Conservation (phyloP, 176 grass and related monocot genomes). For the Triticum aestivum region DNA sequence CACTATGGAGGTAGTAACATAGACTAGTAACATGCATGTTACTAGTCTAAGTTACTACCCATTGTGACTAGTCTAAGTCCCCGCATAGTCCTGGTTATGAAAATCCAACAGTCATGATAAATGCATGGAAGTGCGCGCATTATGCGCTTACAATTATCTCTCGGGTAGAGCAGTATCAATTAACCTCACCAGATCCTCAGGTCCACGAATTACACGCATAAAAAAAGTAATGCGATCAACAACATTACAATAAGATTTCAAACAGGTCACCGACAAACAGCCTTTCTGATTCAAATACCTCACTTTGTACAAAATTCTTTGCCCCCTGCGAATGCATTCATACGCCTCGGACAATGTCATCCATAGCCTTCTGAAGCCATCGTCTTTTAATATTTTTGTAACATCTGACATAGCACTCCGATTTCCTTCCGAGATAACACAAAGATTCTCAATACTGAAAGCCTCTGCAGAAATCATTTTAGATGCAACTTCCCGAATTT, state of each 20-base stretch:
- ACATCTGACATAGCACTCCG: conserved; percentile 67
- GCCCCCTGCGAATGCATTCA: conserved; percentile 28
- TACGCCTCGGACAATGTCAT: conserved; percentile 50
- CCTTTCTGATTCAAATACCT: conserved; percentile 12
- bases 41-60: no score
- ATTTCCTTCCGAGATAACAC: conserved; percentile 65
- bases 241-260: conserved; percentile 39
- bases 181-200: conserved; percentile 61
- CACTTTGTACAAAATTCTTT: background rate
- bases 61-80: no score
- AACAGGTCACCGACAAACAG: conserved; percentile 52
- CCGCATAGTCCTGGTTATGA: background rate
- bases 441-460: conserved; percentile 61
- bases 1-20: no score
- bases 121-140: background rate
- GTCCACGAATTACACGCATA: conserved; percentile 38
- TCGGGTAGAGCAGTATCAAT: conserved; percentile 40
- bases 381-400: conserved; percentile 62
- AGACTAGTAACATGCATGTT: no score
- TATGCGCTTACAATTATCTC: background rate
- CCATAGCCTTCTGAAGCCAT: conserved; percentile 62
- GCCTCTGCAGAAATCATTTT: conserved; percentile 66
- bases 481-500: conserved; percentile 60
- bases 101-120: conserved; percentile 9
- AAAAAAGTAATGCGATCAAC: conserved; percentile 39